Evolutionary conservation across 176 grass and related monocot genomes (phyloP), one percentile per base, ranked within the genome.

Genomic region (Musa schizocarpa): DNA sequence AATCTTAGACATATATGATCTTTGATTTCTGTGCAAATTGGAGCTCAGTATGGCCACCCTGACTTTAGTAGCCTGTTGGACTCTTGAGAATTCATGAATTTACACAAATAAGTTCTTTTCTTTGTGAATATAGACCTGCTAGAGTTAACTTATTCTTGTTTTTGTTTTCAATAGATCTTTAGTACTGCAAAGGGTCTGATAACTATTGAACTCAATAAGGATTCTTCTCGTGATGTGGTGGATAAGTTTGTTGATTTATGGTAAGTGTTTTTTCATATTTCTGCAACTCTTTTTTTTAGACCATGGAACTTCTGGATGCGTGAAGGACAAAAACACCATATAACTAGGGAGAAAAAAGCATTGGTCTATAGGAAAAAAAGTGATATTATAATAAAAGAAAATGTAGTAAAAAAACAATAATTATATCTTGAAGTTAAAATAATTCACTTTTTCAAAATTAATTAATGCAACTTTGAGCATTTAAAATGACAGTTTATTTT

Each of bases 161-260:
- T 87, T 52, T 52, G 68, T 52, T 84, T 80, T 61, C 19, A 73
- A 76, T 71, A 98, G 94, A 82, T 89, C 81, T 86, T 98, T 13
- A 87, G 85, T 74, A 98, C 94, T 1, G 80, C 56, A 19, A 98
- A 93, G 83, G 94, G 94, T 66, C 29, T 78, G 81, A 89, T 98
- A 76, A 86, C 82, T 76, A 82, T 89, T 82, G 86, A 98, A 90
- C 82, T 98, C 73, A 83, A 80, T 80, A 98, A 93, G 75, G 90
- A 93, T 82, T 82, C 94, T 79, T 91, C 94, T 74, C 58, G 74
- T 75, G 80, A 80, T 83, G 86, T 87, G 75, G 85, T 98, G 71
- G 84, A 84, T 78, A 98, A 78, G 81, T 98, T 98, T 79, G 69
- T 90, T 29, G 82, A 91, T 34, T 85, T 98, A 53, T 98, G 90